Base-by-base conservation (phyloP, 164 flowering plant species). In the Macadamia integrifolia region DNA sequence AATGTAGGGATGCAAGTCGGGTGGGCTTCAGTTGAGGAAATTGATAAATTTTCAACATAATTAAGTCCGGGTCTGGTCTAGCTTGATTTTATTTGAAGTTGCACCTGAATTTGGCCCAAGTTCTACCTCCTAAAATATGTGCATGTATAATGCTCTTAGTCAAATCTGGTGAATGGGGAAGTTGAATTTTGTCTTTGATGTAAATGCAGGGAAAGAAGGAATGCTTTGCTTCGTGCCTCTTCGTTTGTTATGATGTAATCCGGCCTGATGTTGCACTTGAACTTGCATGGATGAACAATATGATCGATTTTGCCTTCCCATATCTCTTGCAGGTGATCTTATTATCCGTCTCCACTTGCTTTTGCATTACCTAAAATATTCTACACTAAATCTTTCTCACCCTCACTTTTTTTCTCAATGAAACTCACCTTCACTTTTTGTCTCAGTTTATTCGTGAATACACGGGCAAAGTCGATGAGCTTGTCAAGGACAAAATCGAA, bases 241-340 rank as follows among this genome's bases (percentile, higher is more conserved):
- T 87, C 66, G 94, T 89, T 61, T 89, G 94, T 73, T 89, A 87
- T 66, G 91, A 89, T 64, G 67, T 87, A 32, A 84, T 89, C 49
- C 83, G 91, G 15, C 71, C 88, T 15, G 94, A 89, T 73, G 83
- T 89, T 70, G 94, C 83, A 15, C 82, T 89, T 69, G 91, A 89
- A 68, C 93, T 95, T 40, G 96, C 99, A n/a, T 95, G 99, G 99
- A 84, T 85, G 78, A 89, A 95, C 82, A 91, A 89, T 65, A 92
- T 95, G 88, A 71, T 92, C 18, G 99, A 95, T 78, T 95, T 91
- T 77, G 94, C 91, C 57, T 86, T 87, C 80, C 91, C 91, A 48
- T 89, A 87, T 69, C 78, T 89, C 60, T 78, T 89, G 70, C 94
- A 87, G 91, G 94, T 87, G 56, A 72, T 64, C 9, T 32, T 40